A percentile compares a stretch with the other conserved stretches of the same genome.
Evolutionary conservation across 176 grass and related monocot species (phyloP).

Genomic region (Tuctoria greenei): DNA sequence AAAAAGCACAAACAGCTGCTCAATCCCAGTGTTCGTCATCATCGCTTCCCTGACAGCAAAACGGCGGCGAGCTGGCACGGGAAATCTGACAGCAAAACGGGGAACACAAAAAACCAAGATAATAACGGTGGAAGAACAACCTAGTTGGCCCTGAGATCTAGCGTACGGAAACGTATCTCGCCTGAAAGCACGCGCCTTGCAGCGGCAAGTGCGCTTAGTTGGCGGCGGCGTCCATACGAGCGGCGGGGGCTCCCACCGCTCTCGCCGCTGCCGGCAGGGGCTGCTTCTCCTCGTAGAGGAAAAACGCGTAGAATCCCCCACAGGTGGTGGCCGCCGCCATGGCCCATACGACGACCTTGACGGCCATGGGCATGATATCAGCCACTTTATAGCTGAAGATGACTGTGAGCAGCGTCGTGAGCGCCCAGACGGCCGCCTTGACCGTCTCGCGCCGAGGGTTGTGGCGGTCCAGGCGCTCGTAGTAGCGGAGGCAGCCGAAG

Average conservation of each 20-base stretch:
- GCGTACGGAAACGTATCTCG: no score
- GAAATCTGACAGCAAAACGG: not conserved
- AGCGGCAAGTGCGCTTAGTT: not conserved
- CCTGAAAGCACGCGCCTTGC: not conserved
- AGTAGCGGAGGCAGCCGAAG: not conserved
- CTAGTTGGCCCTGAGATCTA: constrained; percentile 28
- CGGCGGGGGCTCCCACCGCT: not conserved
- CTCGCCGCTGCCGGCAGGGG: not conserved
- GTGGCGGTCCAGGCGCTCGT: not conserved
- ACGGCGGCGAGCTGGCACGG: no score
- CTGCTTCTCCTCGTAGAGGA: constrained; percentile 33
- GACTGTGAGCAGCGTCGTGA: constrained; percentile 7
- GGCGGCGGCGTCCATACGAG: not conserved
- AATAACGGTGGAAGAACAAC: not conserved
- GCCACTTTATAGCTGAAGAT: constrained; percentile 10
- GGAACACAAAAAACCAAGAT: not conserved
- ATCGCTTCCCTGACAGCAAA: not conserved
- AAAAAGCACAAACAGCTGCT: no score
- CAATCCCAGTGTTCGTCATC: no score
- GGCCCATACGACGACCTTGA: constrained; percentile 41
- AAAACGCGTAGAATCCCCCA: constrained; percentile 51
- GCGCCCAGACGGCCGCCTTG: not conserved
- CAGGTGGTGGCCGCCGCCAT: constrained; percentile 39
- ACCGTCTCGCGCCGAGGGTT: not conserved
- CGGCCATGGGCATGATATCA: constrained; percentile 35